phyloP scores from a whole-genome alignment of 2,329 filamentous ascomycete species.

The Verticillium alfalfae region DNA sequence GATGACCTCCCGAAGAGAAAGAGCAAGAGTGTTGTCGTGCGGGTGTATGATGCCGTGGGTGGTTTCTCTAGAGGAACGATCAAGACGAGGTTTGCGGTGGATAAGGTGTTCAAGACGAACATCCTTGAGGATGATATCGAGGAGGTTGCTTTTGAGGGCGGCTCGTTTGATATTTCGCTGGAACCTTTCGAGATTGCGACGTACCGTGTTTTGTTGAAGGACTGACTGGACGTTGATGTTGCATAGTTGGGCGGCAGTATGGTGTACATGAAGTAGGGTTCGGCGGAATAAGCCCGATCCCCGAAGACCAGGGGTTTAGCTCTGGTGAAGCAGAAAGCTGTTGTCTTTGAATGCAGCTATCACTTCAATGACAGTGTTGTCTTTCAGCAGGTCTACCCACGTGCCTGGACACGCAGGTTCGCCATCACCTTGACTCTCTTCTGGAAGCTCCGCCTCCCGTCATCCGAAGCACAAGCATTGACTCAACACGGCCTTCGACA shows the following conservation, averaged over 20 bases:
- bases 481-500: too few species aligned
- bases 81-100: constrained; percentile 40
- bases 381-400: too few species aligned
- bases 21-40: constrained; percentile 46
- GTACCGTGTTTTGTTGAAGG: constrained; percentile 36
- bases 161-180: constrained; percentile 36
- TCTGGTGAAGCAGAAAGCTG: too few species aligned
- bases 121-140: constrained; percentile 59
- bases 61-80: constrained; percentile 53
- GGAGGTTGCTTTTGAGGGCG: constrained; percentile 30
- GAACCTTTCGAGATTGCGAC: constrained; percentile 57
- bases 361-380: too few species aligned
- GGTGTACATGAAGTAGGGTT: too few species aligned
- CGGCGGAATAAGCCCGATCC: too few species aligned
- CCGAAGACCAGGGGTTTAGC: too few species aligned
- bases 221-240: not conserved
- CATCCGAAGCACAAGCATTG: too few species aligned
- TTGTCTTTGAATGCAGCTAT: too few species aligned
- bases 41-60: constrained; percentile 61
- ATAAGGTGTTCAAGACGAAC: constrained; percentile 57
- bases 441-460: too few species aligned
- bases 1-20: constrained; percentile 3
- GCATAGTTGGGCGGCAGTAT: too few species aligned
- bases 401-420: not conserved
- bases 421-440: not conserved